Evolutionary conservation across 2,329 filamentous ascomycete genomes (phyloP), one percentile per base, ranked within the genome.

Genomic region (Dactylellina drechsleri): DNA sequence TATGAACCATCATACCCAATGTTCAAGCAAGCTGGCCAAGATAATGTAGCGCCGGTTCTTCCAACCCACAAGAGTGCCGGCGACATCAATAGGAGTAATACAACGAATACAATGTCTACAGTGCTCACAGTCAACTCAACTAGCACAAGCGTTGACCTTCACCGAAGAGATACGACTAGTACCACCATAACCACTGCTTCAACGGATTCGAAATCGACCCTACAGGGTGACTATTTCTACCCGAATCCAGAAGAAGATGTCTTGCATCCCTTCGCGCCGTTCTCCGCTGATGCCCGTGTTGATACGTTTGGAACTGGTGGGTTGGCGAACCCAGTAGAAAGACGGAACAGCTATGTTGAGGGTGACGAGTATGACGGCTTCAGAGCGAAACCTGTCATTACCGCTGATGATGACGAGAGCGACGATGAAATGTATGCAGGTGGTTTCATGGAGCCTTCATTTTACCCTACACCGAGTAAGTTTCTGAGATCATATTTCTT

Each of bases 281-380:
- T 85, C 8, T 85, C 87, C 77, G 83, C 83, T 65, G 84, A 81
- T 13, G 92, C 91, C 4, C 87, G 91, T 64, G 90, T 97, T 59
- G 94, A 98, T 81, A 93, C 92, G 54, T 91, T 88, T 58, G 93
- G 92, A 6, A 97, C 93, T n/a, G 95, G 94, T 47, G 95, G 95
- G 0, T 83, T 97, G 28, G 89, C 93, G 76, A 87, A 91, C 70
- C 93, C 93, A 1, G 31, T 36, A 7, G 72, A 71, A 53, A 43
- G 72, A 45, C 53, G 72, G 12, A 76, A 76, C 16, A 76, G 72
- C 36, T 76, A 23, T 23, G 54, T 50, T 26, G 72, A 76, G 58
- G 72, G 72, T 47, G 72, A 76, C 60, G 72, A 76, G 41, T 76
- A 76, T 16, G 72, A 76, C 23, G 72, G 72, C 47, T 71, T 88